Base-by-base conservation (phyloP, 1,139 yeast genomes). In the Pichia sp. region DNA sequence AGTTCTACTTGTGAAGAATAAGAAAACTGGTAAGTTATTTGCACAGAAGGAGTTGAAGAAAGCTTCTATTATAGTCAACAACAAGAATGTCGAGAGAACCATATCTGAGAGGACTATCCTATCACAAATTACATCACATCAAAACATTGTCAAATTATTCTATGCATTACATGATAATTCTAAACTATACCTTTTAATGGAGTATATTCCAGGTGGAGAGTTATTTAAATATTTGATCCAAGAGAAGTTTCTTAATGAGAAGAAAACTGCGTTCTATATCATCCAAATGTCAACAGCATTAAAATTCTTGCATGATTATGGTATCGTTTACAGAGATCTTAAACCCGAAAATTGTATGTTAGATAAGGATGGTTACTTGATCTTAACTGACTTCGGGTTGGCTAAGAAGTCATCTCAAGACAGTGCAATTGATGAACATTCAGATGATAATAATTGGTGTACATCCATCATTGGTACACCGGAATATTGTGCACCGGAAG, bases 401-500 rank as follows among this genome's bases (percentile, higher is more conserved):
- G 86, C 95, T 41, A 91, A 91, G 61, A 60, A 60, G 45, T 55
- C 63, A 8, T 32, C 53, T 11, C 87, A 81, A 2, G 68, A 72
- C 30, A 68, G 64, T 20, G 66, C 72, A 28, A 68, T 65, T 21
- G 66, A 61, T n/a, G 51, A 44, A 34, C 31, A 15, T 6, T 15
- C 15, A 7, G 19, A 20, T 15, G 32, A 42, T 18, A 50, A 53
- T 8, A 65, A 65, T 24, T 65, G 55, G 60, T 83, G 78, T 63
- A 85, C 79, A 58, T 83, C 96, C 2, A 79, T 91, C 62, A 85
- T 90, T 30, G 99, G 98, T 0, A 91, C 97, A 0, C 95, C 96
- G 0, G 96, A 90, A 66, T 91, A 90, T 63, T 90, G 91, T 88
- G 98, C 98, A 0, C 99, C 99, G 1, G 98, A 93, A 64, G 86